Conservation (phyloP, 345 rosid genomes). For the Dipteronia dyeriana region DNA sequence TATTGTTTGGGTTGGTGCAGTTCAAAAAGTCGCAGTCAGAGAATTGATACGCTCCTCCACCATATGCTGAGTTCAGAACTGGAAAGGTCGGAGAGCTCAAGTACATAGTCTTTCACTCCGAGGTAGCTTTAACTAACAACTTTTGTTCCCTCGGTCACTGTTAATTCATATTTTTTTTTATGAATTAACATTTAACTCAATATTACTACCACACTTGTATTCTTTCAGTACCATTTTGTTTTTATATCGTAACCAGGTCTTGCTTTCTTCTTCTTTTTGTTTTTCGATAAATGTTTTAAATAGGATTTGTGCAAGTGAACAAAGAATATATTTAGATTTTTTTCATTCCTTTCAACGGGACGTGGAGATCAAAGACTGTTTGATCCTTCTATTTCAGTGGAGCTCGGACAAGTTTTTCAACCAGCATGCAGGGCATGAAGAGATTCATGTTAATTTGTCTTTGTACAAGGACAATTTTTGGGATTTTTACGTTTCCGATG, state of each 20-base stretch:
- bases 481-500: neutral
- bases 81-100: constrained; percentile 30
- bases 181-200: neutral
- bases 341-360: neutral
- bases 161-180: neutral
- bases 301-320: neutral
- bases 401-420: neutral
- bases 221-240: neutral
- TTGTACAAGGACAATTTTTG: neutral
- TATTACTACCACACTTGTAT: neutral
- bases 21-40: constrained; percentile 81
- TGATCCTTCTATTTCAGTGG: neutral
- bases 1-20: constrained; percentile 42
- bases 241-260: neutral
- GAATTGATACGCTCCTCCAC: constrained; percentile 89
- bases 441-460: neutral
- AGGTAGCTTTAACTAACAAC: neutral
- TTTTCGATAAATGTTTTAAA: neutral
- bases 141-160: neutral
- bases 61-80: constrained; percentile 80
- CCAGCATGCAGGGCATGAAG: neutral
- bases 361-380: neutral
- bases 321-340: neutral
- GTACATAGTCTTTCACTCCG: constrained; percentile 16
- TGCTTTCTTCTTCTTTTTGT: neutral